These are phyloP conservation scores for Boehmeria nivea DNA, from an alignment of 306 rosid genomes.

Conservation along the genomic window DNA sequence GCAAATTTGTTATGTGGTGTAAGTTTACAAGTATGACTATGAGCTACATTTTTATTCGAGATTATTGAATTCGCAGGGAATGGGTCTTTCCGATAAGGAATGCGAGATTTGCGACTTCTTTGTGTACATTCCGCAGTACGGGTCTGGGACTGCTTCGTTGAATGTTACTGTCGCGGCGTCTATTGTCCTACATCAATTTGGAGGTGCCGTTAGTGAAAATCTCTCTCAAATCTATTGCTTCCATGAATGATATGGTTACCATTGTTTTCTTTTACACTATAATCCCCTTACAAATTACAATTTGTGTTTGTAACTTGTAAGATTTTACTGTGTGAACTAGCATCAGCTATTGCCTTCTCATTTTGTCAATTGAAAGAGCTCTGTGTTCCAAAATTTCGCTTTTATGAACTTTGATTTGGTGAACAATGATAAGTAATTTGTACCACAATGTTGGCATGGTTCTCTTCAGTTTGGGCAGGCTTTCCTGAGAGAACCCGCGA, in stretches of 20 bases:
- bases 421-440: neutral
- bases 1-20: too few relatives aligned
- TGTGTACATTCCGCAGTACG: constrained; percentile 89
- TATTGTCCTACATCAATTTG: constrained; percentile 86
- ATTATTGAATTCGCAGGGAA: constrained; percentile 49
- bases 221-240: too few relatives aligned
- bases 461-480: constrained; percentile 88
- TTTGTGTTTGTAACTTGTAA: too few relatives aligned
- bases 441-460: neutral
- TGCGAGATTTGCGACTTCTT: constrained; percentile 85
- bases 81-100: constrained; percentile 84
- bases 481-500: constrained; percentile 80
- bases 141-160: constrained; percentile 82
- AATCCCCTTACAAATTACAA: too few relatives aligned
- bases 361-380: too few relatives aligned
- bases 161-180: constrained; percentile 95
- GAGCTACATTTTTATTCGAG: too few relatives aligned
- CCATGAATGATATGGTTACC: too few relatives aligned
- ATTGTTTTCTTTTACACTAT: too few relatives aligned
- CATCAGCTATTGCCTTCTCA: too few relatives aligned
- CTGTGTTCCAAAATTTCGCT: neutral
- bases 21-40: too few relatives aligned
- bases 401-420: neutral
- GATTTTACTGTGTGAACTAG: too few relatives aligned
- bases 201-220: constrained; percentile 33